These are phyloP conservation scores for Colletotrichum nymphaeae DNA, from an alignment of 2,329 filamentous ascomycete genomes.

Conservation along the genomic window DNA sequence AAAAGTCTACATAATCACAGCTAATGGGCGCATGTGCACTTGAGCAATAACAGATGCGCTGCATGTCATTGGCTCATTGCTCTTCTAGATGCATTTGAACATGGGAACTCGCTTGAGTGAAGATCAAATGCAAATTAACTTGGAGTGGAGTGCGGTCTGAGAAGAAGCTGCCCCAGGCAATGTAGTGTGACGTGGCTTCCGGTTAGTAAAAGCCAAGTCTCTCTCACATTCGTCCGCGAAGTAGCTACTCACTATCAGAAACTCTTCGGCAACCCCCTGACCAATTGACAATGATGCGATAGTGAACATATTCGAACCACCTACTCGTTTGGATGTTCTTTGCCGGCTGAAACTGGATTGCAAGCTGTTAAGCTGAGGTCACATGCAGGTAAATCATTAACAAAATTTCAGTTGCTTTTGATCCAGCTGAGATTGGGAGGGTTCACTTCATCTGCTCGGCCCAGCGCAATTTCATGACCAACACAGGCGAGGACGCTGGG, in stretches of 20 bases:
- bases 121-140: not conserved
- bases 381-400: not conserved
- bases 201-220: not conserved
- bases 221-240: not conserved
- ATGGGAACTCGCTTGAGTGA: not conserved
- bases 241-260: not conserved
- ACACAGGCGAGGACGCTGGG: not conserved
- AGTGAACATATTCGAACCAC: not conserved
- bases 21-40: not conserved
- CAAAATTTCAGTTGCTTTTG: not conserved
- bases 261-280: not conserved
- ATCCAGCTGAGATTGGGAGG: not conserved
- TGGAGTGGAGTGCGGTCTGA: not conserved
- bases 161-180: not conserved
- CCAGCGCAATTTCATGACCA: not conserved
- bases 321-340: not conserved
- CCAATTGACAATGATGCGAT: not conserved
- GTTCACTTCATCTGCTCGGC: not conserved
- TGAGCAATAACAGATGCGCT: not conserved
- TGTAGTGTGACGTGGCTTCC: not conserved
- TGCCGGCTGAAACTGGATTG: not conserved
- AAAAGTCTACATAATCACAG: not conserved
- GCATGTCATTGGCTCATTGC: not conserved
- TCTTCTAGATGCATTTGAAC: not conserved
- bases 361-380: not conserved